phyloP scores from a whole-genome alignment of 2,329 filamentous ascomycete species.

The Ilyonectria mors-panacis region DNA sequence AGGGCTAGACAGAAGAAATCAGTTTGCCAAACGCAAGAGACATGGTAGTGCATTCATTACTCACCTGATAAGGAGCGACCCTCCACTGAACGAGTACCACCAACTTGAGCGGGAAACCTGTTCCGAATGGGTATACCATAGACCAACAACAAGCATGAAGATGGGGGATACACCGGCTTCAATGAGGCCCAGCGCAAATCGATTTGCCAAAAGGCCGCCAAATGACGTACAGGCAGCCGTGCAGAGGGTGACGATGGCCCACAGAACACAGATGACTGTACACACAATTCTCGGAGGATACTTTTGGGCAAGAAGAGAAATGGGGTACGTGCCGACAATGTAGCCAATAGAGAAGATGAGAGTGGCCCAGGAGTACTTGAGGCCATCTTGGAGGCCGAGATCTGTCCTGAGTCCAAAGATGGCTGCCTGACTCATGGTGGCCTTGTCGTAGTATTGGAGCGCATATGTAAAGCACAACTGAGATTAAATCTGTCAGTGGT shows the following conservation, averaged over 20 bases:
- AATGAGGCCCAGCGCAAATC: conserved; percentile 56
- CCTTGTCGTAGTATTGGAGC: conserved; percentile 51
- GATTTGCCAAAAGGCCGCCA: conserved; percentile 50
- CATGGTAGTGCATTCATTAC: not conserved
- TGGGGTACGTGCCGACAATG: conserved; percentile 50
- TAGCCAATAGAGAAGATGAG: conserved; percentile 55
- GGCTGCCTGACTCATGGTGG: conserved; percentile 48
- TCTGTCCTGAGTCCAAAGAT: conserved; percentile 51
- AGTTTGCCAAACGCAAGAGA: not conserved
- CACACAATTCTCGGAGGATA: conserved; percentile 50
- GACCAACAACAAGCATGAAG: conserved; percentile 56
- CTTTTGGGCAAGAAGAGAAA: conserved; percentile 49
- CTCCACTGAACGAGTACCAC: conserved; percentile 57
- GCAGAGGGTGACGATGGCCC: conserved; percentile 51
- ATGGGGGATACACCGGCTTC: conserved; percentile 53
- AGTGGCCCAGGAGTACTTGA: conserved; percentile 51
- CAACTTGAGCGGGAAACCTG: conserved; percentile 55
- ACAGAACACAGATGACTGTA: conserved; percentile 48
- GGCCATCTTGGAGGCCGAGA: conserved; percentile 45
- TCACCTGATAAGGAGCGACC: conserved; percentile 51
- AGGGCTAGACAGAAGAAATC: conserved; percentile 50
- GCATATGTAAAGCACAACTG: conserved; percentile 51
- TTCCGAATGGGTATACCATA: conserved; percentile 58
- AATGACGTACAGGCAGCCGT: conserved; percentile 53
- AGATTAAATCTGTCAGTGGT: not conserved